Conservation (phyloP, 208 protist species). For the Acanthamoeba triangularis region DNA sequence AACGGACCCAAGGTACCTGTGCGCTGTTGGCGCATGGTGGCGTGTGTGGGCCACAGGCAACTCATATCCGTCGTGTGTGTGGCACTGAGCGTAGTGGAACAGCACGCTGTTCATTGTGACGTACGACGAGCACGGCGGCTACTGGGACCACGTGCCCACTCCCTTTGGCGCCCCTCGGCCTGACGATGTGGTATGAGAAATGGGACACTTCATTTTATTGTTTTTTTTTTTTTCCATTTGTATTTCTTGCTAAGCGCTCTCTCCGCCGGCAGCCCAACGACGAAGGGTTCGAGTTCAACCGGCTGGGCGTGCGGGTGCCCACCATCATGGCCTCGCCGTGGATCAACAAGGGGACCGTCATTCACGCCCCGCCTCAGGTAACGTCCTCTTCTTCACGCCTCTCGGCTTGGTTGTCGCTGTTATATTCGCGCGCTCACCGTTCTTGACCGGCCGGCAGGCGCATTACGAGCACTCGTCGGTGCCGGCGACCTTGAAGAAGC, state of each 20-base stretch:
- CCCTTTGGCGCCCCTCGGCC: constrained; percentile 74
- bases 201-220: no score
- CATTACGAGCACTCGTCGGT: constrained; percentile 84
- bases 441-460: neutral
- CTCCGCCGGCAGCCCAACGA: constrained; percentile 13
- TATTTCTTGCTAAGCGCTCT: neutral
- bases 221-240: neutral
- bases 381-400: neutral
- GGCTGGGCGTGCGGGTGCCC: constrained; percentile 83
- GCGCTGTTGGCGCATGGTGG: neutral
- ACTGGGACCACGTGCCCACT: constrained; percentile 86
- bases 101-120: constrained; percentile 87
- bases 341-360: constrained; percentile 82
- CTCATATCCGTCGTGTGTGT: neutral
- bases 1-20: constrained; percentile 77
- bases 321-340: constrained; percentile 85
- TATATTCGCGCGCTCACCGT: no score
- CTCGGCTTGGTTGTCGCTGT: no score
- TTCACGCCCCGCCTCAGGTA: constrained; percentile 54
- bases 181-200: constrained; percentile 55
- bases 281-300: constrained; percentile 81
- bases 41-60: no score
- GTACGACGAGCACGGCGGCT: constrained; percentile 87
- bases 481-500: constrained; percentile 82
- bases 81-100: constrained; percentile 80